Evolutionary conservation across 2,329 filamentous ascomycete species (phyloP), one percentile per base, ranked within the genome.

Genomic region (Biscogniauxia marginata): DNA sequence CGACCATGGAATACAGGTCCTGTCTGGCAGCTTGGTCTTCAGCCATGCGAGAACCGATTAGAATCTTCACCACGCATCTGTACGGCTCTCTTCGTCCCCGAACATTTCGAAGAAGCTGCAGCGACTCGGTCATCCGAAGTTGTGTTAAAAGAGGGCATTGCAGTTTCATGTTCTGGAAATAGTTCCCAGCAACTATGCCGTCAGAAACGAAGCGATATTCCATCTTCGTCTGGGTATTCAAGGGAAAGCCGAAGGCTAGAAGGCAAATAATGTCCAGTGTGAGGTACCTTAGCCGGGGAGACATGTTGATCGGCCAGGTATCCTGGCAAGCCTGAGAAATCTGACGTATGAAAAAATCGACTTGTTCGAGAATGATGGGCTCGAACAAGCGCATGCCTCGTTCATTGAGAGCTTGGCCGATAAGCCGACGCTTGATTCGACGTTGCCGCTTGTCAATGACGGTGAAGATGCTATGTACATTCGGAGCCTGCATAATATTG

Each of bases 1-100:
- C 48, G 25, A 50, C 24, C n/a, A 50, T 20, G 3, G 48, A 50
- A 16, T 50, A 50, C 11, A 50, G 24, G n/a, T 50, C 48, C 16
- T 11, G 11, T 39, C 39, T 34, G n/a, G 48, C 21, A 3, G 30
- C n/a, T 21, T 39, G 30, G 9, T 39, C 48, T 16, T 50, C 24
- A 18, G 23, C 18, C 16, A 50, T 18, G 48, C 48, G 48, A 20
- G 23, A 34, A 5, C 24, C n/a, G 24, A 50, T 50, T 18, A 50
- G 8, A 13, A 5, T 50, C n/a, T 50, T 20, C 23, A 50, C 23
- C 46, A 50, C 9, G 9, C 9, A 5, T 18, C 23, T 34, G 19
- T 34, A 50, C 21, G n/a, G 16, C 24, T 34, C n/a, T 25, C 24
- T 34, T 11, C 18, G 4, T 21, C n/a, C 46, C 5, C 23, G 20